Conservation (phyloP, 2,329 filamentous ascomycete species). For the Neonectria magnoliae region DNA sequence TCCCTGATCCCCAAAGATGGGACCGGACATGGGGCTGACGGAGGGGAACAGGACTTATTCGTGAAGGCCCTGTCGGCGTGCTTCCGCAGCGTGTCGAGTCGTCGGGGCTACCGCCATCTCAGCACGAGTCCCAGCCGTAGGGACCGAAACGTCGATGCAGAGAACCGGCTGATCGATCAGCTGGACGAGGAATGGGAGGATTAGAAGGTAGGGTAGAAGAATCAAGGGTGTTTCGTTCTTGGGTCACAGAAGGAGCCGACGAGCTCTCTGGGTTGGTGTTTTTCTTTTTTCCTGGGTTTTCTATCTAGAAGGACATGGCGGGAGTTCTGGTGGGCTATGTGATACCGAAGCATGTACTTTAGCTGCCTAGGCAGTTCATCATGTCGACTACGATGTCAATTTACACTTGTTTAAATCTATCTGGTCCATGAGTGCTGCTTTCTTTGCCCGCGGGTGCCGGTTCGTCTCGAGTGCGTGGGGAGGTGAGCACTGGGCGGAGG, state of each 20-base stretch:
- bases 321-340: slow-evolving; percentile 37
- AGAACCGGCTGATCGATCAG: slow-evolving; percentile 94
- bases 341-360: slow-evolving; percentile 28
- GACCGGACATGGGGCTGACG: slow-evolving; percentile 36
- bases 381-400: slow-evolving; percentile 29
- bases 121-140: slow-evolving; percentile 62
- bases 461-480: neutral
- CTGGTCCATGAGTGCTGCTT: neutral
- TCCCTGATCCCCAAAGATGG: slow-evolving; percentile 34
- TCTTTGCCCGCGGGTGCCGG: neutral
- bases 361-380: slow-evolving; percentile 18
- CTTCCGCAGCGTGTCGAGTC: slow-evolving; percentile 70
- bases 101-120: slow-evolving; percentile 74
- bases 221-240: slow-evolving; percentile 19
- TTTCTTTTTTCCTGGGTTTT: slow-evolving; percentile 23
- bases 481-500: neutral
- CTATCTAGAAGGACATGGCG: slow-evolving; percentile 32
- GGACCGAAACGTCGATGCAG: slow-evolving; percentile 73
- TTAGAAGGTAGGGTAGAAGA: slow-evolving; percentile 41
- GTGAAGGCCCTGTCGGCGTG: slow-evolving; percentile 77
- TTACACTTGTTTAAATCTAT: slow-evolving; percentile 3
- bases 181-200: slow-evolving; percentile 98
- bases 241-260: neutral
- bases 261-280: slow-evolving; percentile 13
- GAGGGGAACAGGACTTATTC: slow-evolving; percentile 66